Evolutionary conservation across 768 basidiomycete genomes (phyloP).

Genomic region (Pleurotus salmoneostramineus): DNA sequence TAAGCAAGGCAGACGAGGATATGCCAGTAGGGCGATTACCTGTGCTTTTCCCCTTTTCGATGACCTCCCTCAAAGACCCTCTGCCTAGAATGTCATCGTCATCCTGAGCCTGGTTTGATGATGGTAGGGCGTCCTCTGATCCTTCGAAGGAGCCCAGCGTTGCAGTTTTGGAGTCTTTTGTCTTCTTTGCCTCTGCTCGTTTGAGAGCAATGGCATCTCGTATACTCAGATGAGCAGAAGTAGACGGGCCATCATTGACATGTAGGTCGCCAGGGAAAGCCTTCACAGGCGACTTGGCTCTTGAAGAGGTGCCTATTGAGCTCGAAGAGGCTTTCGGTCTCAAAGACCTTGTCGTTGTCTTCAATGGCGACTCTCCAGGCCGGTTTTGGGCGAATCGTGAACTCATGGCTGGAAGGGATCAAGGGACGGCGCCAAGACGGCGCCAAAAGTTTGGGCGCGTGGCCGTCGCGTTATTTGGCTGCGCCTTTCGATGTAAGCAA

Average conservation of each 20-base stretch:
- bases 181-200: slow-evolving; percentile 74
- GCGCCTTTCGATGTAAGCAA: background rate
- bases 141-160: slow-evolving; percentile 30
- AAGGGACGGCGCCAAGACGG: background rate
- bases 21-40: slow-evolving; percentile 41
- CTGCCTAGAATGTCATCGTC: slow-evolving; percentile 50
- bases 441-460: background rate
- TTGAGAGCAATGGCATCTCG: slow-evolving; percentile 79
- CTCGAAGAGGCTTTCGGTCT: background rate
- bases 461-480: slow-evolving; percentile 1
- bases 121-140: slow-evolving; percentile 48
- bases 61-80: slow-evolving; percentile 66
- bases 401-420: background rate
- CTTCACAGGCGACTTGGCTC: background rate
- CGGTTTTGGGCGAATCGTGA: background rate
- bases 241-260: slow-evolving; percentile 16
- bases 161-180: slow-evolving; percentile 11
- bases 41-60: slow-evolving; percentile 73
- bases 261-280: background rate
- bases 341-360: background rate
- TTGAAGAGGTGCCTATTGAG: background rate
- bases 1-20: slow-evolving; percentile 27
- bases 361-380: background rate
- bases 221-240: slow-evolving; percentile 42
- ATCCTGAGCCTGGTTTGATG: slow-evolving; percentile 24